phyloP scores from a whole-genome alignment of 1,284 basidiomycete genomes.

The Marasmius fiardii region DNA sequence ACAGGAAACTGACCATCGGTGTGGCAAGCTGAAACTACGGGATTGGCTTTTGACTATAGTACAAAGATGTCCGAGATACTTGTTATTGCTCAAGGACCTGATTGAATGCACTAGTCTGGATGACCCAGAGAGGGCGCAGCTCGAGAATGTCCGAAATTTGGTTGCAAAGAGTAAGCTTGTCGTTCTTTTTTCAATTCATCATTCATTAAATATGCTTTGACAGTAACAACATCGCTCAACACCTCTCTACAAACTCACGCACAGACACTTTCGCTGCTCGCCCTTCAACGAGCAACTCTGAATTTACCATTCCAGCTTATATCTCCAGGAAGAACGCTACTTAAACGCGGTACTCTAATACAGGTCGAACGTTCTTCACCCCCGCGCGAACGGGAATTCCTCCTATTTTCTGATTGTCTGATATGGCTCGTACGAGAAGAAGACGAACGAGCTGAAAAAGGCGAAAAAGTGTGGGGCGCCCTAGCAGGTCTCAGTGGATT shows the following conservation, averaged over 20 bases:
- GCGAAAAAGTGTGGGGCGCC: conserved; percentile 9
- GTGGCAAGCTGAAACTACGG: conserved; percentile 68
- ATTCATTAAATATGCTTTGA: conserved; percentile 3
- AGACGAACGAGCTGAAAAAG: conserved; percentile 22
- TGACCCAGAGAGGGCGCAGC: conserved; percentile 48
- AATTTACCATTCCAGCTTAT: conserved; percentile 77
- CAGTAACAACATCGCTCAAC: conserved; percentile 78
- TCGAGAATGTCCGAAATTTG: conserved; percentile 46
- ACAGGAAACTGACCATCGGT: conserved; percentile 64
- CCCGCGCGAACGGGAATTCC: conserved; percentile 63
- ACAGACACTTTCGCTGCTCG: conserved; percentile 68
- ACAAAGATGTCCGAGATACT: conserved; percentile 83
- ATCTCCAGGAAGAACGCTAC: conserved; percentile 70
- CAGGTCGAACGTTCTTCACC: conserved; percentile 50
- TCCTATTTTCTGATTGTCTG: conserved; percentile 80
- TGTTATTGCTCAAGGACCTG: conserved; percentile 78
- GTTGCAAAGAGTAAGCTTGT: conserved; percentile 67
- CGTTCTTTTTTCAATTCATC: conserved; percentile 1
- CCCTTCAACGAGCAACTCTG: conserved; percentile 72
- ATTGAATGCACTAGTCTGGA: conserved; percentile 60
- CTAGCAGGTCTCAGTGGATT: neutral
- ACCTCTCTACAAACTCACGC: conserved; percentile 75
- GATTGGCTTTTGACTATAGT: conserved; percentile 87
- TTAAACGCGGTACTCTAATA: conserved; percentile 63
- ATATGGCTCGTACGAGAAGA: conserved; percentile 70